These are phyloP conservation scores for Candida sojae DNA, from an alignment of 1,139 yeast species.

Conservation along the genomic window DNA sequence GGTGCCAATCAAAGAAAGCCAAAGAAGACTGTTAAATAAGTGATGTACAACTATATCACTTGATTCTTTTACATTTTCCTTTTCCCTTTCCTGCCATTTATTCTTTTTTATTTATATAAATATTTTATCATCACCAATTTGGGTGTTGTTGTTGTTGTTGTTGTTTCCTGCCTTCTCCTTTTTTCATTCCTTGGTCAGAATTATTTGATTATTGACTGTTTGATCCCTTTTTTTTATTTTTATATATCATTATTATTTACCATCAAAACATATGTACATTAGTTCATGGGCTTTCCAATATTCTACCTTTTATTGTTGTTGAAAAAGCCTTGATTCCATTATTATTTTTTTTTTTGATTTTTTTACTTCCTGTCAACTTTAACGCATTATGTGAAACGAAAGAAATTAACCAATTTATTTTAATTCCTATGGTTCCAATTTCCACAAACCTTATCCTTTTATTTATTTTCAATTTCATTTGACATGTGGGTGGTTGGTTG, in stretches of 20 bases:
- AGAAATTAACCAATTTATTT: neutral
- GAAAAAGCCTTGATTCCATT: neutral
- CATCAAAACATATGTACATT: constrained; percentile 2
- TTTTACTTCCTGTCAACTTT: neutral
- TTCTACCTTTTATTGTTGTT: neutral
- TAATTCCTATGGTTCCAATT: neutral
- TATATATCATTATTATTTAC: neutral
- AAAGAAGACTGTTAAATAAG: constrained; percentile 59
- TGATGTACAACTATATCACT: neutral
- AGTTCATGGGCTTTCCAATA: neutral
- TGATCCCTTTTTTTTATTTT: neutral
- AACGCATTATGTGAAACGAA: constrained; percentile 3
- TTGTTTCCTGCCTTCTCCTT: neutral
- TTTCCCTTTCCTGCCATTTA: neutral
- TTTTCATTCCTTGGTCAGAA: neutral
- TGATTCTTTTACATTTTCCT: neutral
- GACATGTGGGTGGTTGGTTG: neutral
- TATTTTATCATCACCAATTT: neutral
- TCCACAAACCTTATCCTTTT: neutral
- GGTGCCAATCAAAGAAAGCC: constrained; percentile 73
- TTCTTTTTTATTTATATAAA: neutral
- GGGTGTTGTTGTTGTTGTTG: neutral
- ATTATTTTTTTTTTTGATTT: neutral
- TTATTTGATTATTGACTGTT: neutral
- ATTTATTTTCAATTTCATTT: neutral